Base-by-base conservation (phyloP, 495 filamentous ascomycete genomes). In the Annulohypoxylon bovei region DNA sequence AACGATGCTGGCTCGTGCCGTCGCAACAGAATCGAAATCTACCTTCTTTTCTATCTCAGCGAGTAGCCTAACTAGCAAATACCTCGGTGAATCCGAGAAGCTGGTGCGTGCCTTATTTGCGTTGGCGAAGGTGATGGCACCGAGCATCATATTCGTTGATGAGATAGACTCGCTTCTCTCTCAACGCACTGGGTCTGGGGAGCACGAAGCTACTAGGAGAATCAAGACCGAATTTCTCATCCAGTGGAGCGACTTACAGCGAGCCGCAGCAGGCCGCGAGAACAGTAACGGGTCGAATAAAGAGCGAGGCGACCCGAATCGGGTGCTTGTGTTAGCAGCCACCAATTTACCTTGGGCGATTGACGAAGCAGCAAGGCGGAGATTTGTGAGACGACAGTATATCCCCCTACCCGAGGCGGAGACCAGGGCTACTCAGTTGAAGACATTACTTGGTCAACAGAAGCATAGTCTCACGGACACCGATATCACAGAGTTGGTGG, bases 161-260 rank as follows among this genome's bases (percentile, higher is more conserved):
- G 95, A 99, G 77, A 99, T 99, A 72, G 95, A 99, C 77, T 98
- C 95, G 1, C 81, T 99, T 4, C 85, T 99, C 1, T 96, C 93
- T 0, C 87, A 94, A 2, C 88, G 95, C 22, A 91, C 90, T 6
- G 93, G 93, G 0, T 88, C 87, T 2, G 89, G 93, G 5, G 95
- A 99, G 72, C 91, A 98, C 75, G 95, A 99, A 79, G 92, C 96
- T 4, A 97, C 94, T 6, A 86, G 95, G 39, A 86, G 96, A 25
- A 97, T 97, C 72, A 98, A 99, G 80, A 99, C 95, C 0, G 95
- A 99, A 74, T 99, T 99, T 64, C 78, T 99, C 57, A 97, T 99
- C 44, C 95, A 98, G 74, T 99, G 95, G 95, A 93, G 91, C 49
- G 94, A 97, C 77, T 82, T 99, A 6, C 92, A 95, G 68, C 89